phyloP scores from a whole-genome alignment of 169 alveolate genomes.

The Plasmodium vivax region DNA sequence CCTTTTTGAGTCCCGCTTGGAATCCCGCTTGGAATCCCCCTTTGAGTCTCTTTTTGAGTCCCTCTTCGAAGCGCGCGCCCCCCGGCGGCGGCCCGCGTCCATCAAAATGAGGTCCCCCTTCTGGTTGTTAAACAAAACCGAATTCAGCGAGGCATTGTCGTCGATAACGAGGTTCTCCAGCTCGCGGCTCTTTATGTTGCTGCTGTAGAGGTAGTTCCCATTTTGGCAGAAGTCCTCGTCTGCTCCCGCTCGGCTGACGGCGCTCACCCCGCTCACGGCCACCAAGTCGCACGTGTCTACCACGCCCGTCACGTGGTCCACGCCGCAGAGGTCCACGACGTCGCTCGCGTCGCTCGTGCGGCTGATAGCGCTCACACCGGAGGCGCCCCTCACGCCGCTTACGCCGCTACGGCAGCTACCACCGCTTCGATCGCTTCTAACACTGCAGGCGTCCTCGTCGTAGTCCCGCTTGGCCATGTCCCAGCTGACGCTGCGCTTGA shows the following conservation, averaged over 20 bases:
- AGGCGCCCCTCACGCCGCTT: background rate
- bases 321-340: background rate
- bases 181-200: conserved; percentile 1
- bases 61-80: background rate
- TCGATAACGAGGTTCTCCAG: conserved; percentile 20
- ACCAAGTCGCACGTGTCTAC: conserved; percentile 1
- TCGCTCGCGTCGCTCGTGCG: background rate
- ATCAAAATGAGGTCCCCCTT: background rate
- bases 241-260: background rate
- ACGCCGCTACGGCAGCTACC: background rate
- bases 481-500: conserved; percentile 11
- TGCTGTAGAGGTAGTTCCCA: conserved; percentile 11
- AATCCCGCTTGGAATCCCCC: background rate
- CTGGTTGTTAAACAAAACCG: conserved; percentile 1
- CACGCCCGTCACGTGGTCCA: background rate
- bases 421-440: background rate
- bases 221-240: background rate
- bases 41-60: background rate
- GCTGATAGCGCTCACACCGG: background rate
- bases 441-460: background rate
- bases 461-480: background rate
- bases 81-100: background rate
- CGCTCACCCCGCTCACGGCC: background rate
- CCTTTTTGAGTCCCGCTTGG: background rate
- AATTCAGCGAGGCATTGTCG: background rate